Percentiles rank a stretch among this genome's conserved stretches.
Conservation (phyloP, 1,284 basidiomycete species). For the Ceratobasidium sp. region DNA sequence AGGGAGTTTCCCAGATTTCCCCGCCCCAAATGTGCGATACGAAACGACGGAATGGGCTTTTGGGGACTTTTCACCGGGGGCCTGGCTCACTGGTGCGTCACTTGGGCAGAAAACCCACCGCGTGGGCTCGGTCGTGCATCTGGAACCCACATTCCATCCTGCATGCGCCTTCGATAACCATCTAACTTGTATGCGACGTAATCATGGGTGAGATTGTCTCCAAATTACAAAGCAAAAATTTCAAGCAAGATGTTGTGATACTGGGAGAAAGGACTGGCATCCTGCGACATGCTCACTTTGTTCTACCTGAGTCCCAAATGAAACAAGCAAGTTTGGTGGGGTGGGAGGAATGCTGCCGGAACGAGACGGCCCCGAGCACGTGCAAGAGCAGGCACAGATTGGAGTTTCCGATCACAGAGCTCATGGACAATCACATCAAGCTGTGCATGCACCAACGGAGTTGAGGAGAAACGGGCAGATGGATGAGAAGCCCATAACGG, state of each 20-base stretch:
- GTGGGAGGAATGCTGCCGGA: too few species aligned
- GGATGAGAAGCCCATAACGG: too few species aligned
- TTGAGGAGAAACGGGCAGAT: too few species aligned
- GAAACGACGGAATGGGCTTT: background rate
- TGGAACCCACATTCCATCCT: background rate
- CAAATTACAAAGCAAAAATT: too few species aligned
- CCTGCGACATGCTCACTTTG: too few species aligned
- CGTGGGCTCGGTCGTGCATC: background rate
- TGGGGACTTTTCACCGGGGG: background rate
- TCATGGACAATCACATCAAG: slow-evolving; percentile 12
- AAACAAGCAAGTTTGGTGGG: background rate
- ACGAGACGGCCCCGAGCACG: background rate
- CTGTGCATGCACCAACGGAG: background rate
- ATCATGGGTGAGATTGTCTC: too few species aligned
- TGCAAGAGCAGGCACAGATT: background rate
- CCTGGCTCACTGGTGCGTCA: background rate
- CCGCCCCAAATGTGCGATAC: background rate
- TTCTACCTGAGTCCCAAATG: background rate
- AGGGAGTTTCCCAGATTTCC: slow-evolving; percentile 1
- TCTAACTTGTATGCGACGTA: too few species aligned
- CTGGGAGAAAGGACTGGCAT: too few species aligned
- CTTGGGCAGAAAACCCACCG: background rate
- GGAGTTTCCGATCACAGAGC: background rate
- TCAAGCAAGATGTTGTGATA: too few species aligned
- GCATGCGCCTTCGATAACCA: too few species aligned